Conservation (phyloP, 257 asterid genomes). For the Solanum rostratum region DNA sequence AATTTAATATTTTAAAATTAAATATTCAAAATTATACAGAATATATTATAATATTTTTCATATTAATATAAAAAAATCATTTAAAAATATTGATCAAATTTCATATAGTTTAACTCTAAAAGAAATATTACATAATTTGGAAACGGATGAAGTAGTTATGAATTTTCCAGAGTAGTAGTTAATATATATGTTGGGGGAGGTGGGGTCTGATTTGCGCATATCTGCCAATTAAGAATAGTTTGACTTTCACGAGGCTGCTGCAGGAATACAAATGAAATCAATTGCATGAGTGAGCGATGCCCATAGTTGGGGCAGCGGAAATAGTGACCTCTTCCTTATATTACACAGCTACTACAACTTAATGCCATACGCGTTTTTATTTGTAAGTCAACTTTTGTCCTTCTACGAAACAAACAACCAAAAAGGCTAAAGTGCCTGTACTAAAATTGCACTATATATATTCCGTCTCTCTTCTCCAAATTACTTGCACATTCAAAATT, state of each 20-base stretch:
- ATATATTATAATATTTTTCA: too few relatives aligned
- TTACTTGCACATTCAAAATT: neutral
- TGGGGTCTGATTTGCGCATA: neutral
- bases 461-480: neutral
- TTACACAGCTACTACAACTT: neutral
- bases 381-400: neutral
- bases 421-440: neutral
- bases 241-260: neutral
- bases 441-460: neutral
- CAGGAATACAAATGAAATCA: neutral
- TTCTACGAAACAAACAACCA: neutral
- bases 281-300: neutral
- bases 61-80: too few relatives aligned
- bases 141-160: too few relatives aligned
- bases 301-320: neutral
- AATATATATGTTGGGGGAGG: neutral
- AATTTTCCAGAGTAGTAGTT: too few relatives aligned
- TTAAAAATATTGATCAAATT: too few relatives aligned
- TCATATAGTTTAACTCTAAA: neutral
- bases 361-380: neutral
- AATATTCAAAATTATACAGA: too few relatives aligned
- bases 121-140: neutral
- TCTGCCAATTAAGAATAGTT: neutral
- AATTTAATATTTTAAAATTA: too few relatives aligned
- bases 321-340: neutral